Evolutionary conservation across 202 grass and related monocot genomes (phyloP), one percentile per base, ranked within the genome.

Genomic region (Hordeum pubiflorum): DNA sequence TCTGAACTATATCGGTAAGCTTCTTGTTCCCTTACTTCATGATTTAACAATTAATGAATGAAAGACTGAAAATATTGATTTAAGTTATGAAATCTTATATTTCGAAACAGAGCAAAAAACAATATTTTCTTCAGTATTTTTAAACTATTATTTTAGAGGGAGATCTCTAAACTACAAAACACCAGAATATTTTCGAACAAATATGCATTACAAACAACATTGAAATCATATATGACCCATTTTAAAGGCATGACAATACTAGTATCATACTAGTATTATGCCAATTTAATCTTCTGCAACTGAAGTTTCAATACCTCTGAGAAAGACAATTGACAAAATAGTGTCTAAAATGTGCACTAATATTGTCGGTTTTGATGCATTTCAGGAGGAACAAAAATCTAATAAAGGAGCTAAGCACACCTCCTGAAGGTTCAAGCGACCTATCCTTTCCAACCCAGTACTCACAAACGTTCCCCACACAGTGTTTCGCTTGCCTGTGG

Each of bases 401-500:
- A 46, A 93, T 93, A 73, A 90, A 86, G 74, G 88, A 93, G 62
- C 72, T 90, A 22, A 93, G 91, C 72, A 78, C 64, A 78, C 88
- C 91, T 24, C 66, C 91, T 34, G 85, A 85, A 83, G 85, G 79
- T 72, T 93, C 91, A 86, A 93, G 52, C 57, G 91, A 90, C 55
- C 43, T 93, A 36, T 81, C 83, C 36, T 93, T 95, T 75, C 79
- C 89, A 61, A 95, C 89, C 1, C 41, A 95, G 48, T 95, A 92
- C 39, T 90, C 93, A 0, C 89, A 86, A 72, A 78, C 73, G 15
- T 95, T 95, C 76, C 32, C 88, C 38, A 79, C 80, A 61, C 93
- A 95, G 65, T 92, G 87, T 61, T 83, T 79, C 1, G 93, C 93
- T 81, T 92, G 90, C 80, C 78, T 95, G 33, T 95, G 93, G 93